Conservation (phyloP, 306 rosid species). For the Dryas alaskensis region DNA sequence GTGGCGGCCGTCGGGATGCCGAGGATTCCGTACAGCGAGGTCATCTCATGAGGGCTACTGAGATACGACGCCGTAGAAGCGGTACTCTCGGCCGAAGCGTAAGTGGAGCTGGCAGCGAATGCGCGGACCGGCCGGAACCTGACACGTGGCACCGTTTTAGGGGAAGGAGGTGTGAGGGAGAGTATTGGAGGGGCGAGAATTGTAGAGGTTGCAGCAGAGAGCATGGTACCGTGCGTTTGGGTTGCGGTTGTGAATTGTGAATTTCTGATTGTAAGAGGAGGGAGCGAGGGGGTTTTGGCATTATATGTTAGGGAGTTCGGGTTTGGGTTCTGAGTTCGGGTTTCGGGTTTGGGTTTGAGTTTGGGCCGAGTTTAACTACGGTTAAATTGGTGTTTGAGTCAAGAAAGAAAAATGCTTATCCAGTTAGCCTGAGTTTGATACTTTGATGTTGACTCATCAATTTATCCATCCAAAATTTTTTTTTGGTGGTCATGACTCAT, state of each 20-base stretch:
- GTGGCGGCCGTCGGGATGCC: constrained; percentile 72
- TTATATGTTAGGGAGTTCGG: constrained; percentile 1
- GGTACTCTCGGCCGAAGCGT: constrained; percentile 25
- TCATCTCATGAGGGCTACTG: constrained; percentile 3
- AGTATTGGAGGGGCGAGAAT: not conserved
- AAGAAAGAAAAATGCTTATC: not conserved
- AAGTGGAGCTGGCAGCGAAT: constrained; percentile 37
- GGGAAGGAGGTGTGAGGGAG: not conserved
- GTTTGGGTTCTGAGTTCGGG: not conserved
- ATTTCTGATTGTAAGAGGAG: too few species aligned
- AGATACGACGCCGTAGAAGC: constrained; percentile 38
- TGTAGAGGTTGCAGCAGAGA: constrained; percentile 21
- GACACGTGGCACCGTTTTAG: constrained; percentile 14
- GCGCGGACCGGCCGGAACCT: constrained; percentile 26
- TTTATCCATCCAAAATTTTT: not conserved
- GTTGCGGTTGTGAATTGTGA: not conserved
- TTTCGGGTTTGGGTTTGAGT: not conserved
- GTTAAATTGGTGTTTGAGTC: constrained; percentile 12
- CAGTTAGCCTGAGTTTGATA: not conserved
- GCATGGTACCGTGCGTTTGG: constrained; percentile 21
- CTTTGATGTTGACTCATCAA: not conserved
- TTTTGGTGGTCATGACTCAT: not conserved
- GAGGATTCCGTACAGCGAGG: constrained; percentile 68
- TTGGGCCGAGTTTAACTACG: constrained; percentile 15
- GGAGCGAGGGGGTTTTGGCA: not conserved